Evolutionary conservation across 495 filamentous ascomycete genomes (phyloP).

Genomic region (Talaromyces ruber): DNA sequence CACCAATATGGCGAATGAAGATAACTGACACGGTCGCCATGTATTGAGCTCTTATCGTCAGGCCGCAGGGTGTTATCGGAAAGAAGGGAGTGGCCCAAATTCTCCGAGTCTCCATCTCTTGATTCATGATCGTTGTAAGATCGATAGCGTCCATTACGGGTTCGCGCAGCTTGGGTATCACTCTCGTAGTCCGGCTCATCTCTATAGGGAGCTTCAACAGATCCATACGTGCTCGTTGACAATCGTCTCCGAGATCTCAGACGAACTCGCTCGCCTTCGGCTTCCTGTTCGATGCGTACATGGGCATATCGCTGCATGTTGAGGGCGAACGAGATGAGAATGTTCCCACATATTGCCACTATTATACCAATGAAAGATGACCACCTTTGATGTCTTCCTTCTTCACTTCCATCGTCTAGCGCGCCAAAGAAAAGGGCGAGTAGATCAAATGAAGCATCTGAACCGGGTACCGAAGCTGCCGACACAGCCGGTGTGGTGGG

Average conservation of each 20-base stretch:
- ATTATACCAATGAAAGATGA: slow-evolving; percentile 90
- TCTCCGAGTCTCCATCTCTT: slow-evolving; percentile 10
- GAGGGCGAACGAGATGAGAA: slow-evolving; percentile 88
- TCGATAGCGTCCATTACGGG: slow-evolving; percentile 8
- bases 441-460: neutral
- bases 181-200: slow-evolving; percentile 20
- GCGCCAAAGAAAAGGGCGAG: neutral
- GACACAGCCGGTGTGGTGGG: neutral
- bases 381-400: slow-evolving; percentile 53
- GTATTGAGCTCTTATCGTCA: slow-evolving; percentile 18
- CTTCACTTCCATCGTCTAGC: slow-evolving; percentile 20
- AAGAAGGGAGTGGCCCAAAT: slow-evolving; percentile 21
- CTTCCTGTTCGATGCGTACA: slow-evolving; percentile 61
- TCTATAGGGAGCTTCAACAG: slow-evolving; percentile 11
- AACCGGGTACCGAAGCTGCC: neutral
- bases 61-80: slow-evolving; percentile 33
- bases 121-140: slow-evolving; percentile 8
- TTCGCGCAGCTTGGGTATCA: slow-evolving; percentile 12
- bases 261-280: slow-evolving; percentile 37
- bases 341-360: slow-evolving; percentile 83
- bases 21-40: slow-evolving; percentile 51
- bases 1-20: slow-evolving; percentile 93
- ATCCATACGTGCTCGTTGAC: slow-evolving; percentile 23
- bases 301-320: slow-evolving; percentile 97
- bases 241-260: slow-evolving; percentile 20